Percentiles rank a stretch among this genome's conserved stretches.
Evolutionary conservation across 2,329 filamentous ascomycete species (phyloP).

Genomic region (Pseudogymnoascus sp.): DNA sequence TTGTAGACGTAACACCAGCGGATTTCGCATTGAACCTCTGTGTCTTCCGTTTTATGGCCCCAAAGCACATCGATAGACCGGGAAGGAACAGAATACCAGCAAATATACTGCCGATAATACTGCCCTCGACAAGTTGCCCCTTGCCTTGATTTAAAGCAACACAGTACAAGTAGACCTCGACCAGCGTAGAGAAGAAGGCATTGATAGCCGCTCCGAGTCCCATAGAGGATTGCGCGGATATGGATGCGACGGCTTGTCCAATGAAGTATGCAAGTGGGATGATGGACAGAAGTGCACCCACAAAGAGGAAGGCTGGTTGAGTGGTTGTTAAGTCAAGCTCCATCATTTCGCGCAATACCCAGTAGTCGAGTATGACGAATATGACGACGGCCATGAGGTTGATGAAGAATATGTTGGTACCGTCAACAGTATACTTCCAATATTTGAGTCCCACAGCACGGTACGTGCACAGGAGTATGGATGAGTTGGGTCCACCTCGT

Average conservation of each 20-base stretch:
- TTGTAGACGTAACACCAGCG: conserved; percentile 92
- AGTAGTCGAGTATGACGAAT: conserved; percentile 92
- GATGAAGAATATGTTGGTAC: conserved; percentile 98
- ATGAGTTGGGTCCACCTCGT: conserved; percentile 65
- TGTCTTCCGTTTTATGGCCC: conserved; percentile 94
- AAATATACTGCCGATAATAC: conserved; percentile 96
- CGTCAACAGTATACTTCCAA: conserved; percentile 99
- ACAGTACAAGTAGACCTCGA: conserved; percentile 97
- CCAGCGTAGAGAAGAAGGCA: conserved; percentile 94
- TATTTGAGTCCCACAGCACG: conserved; percentile 89
- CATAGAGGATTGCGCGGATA: conserved; percentile 98
- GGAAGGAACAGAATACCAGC: conserved; percentile 92
- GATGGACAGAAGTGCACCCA: conserved; percentile 77
- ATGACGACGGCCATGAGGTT: conserved; percentile 90
- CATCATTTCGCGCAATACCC: conserved; percentile 62
- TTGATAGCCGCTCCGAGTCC: conserved; percentile 94
- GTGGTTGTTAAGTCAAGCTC: conserved; percentile 67
- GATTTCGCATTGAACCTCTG: conserved; percentile 97
- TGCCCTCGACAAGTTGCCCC: conserved; percentile 85
- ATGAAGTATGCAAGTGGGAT: conserved; percentile 98
- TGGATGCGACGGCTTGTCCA: conserved; percentile 94
- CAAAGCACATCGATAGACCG: conserved; percentile 96
- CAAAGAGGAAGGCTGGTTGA: conserved; percentile 77
- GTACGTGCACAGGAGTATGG: conserved; percentile 93
- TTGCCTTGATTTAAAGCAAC: conserved; percentile 90